A percentile compares a stretch with the other conserved stretches of the same genome.
phyloP scores from a whole-genome alignment of 164 flowering plant species.

The Piper longum region DNA sequence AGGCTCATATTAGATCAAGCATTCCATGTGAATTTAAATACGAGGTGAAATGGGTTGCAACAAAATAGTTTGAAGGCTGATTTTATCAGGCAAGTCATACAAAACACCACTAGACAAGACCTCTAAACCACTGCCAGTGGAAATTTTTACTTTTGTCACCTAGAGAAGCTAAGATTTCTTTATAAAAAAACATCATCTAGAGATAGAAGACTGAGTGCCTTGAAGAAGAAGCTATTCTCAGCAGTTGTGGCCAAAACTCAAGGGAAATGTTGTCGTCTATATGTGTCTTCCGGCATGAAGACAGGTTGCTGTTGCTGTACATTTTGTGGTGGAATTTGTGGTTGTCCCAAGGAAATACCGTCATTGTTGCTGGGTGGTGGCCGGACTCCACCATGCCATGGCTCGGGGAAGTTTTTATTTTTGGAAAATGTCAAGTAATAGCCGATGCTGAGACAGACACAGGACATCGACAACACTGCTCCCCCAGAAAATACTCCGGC shows the following conservation, averaged over 20 bases:
- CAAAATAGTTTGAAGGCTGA: too few species aligned
- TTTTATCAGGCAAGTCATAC: too few species aligned
- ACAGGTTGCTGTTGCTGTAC: constrained; percentile 31
- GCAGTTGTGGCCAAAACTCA: constrained; percentile 8
- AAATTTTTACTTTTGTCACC: too few species aligned
- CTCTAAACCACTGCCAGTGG: too few species aligned
- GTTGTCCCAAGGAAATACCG: constrained; percentile 75
- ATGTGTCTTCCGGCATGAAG: constrained; percentile 80
- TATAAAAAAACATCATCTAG: neutral
- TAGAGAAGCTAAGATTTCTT: neutral
- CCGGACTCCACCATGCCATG: constrained; percentile 13
- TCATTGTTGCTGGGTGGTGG: constrained; percentile 13
- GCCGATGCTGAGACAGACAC: constrained; percentile 47
- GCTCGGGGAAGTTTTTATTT: constrained; percentile 16
- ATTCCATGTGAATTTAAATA: too few species aligned
- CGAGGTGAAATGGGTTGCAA: too few species aligned
- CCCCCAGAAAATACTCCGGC: constrained; percentile 89
- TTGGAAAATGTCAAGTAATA: constrained; percentile 40
- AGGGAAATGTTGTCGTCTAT: constrained; percentile 49
- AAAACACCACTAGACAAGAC: too few species aligned
- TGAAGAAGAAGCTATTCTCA: too few species aligned
- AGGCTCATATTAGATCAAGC: too few species aligned
- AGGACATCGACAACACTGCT: constrained; percentile 54
- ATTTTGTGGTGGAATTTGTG: constrained; percentile 39
- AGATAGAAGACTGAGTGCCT: neutral